Conservation (phyloP, 1,139 yeast species). For the Yamadazyma buinensis region DNA sequence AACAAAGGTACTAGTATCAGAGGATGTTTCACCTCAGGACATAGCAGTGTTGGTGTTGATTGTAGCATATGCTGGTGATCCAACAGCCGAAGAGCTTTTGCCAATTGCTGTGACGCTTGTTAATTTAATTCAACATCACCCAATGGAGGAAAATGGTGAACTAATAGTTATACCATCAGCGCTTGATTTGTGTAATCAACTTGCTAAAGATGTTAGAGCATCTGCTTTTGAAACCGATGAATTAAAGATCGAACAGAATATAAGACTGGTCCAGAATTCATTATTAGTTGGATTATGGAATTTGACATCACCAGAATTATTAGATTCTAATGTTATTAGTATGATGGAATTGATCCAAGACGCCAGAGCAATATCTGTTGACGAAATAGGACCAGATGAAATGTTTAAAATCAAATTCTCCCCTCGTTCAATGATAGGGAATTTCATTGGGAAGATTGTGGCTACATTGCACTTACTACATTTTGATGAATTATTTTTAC, state of each 20-base stretch:
- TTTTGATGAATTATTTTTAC: slow-evolving; percentile 51
- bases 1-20: slow-evolving; percentile 19
- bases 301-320: slow-evolving; percentile 32
- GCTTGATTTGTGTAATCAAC: slow-evolving; percentile 20
- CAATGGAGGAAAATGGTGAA: slow-evolving; percentile 20
- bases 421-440: slow-evolving; percentile 35
- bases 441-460: slow-evolving; percentile 34
- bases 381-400: not conserved
- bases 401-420: slow-evolving; percentile 16
- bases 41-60: slow-evolving; percentile 25
- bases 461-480: slow-evolving; percentile 51
- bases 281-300: slow-evolving; percentile 24
- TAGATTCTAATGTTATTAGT: slow-evolving; percentile 19
- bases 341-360: slow-evolving; percentile 8
- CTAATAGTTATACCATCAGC: slow-evolving; percentile 27
- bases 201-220: slow-evolving; percentile 8
- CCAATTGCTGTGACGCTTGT: slow-evolving; percentile 13
- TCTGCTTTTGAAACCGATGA: slow-evolving; percentile 4
- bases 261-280: slow-evolving; percentile 1
- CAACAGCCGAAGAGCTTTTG: slow-evolving; percentile 5
- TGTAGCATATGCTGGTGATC: slow-evolving; percentile 18
- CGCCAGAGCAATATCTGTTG: slow-evolving; percentile 2
- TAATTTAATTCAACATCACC: slow-evolving; percentile 23
- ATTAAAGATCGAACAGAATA: not conserved
- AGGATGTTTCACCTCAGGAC: slow-evolving; percentile 35